Evolutionary conservation across 257 asterid species (phyloP).

Genomic region (Fraxinus quadrangulata): DNA sequence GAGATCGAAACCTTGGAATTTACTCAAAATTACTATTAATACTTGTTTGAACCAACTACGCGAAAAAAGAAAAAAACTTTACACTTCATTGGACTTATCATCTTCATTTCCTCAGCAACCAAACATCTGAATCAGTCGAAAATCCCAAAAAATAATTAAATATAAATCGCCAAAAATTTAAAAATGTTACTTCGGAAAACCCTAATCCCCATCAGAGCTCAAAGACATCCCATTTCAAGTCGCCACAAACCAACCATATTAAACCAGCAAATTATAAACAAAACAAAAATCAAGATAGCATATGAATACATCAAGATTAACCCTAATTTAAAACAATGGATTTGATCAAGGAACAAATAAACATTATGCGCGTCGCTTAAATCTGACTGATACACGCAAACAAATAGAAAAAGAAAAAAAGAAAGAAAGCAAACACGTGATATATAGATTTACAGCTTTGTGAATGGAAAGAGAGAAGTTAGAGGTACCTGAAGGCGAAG

Average conservation of each 20-base stretch:
- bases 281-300: neutral
- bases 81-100: neutral
- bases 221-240: neutral
- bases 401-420: neutral
- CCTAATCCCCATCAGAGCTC: neutral
- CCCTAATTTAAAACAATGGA: neutral
- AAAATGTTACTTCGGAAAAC: constrained; percentile 3
- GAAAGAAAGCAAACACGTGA: neutral
- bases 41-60: neutral
- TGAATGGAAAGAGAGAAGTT: neutral
- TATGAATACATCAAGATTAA: neutral
- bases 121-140: neutral
- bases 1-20: neutral
- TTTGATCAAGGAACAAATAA: neutral
- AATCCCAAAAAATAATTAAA: neutral
- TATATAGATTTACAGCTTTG: neutral
- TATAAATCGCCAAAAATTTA: neutral
- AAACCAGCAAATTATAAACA: neutral
- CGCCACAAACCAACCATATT: neutral
- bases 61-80: neutral
- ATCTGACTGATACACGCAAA: neutral
- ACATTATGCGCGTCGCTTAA: constrained; percentile 3
- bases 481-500: neutral
- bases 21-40: neutral
- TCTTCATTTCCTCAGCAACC: neutral